Conservation (phyloP, 345 rosid genomes). For the Triadica sebifera region DNA sequence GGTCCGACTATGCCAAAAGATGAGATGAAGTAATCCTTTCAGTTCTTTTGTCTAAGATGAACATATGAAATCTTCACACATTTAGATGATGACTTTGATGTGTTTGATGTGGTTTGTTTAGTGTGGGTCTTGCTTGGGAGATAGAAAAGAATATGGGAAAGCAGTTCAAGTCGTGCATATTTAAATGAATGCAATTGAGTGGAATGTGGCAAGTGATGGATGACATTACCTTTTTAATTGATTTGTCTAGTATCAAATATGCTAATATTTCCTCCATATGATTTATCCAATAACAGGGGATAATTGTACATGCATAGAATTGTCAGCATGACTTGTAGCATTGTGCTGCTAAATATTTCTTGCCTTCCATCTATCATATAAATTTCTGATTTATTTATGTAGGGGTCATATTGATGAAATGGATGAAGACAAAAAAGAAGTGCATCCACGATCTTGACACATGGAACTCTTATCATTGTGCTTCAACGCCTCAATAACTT, state of each 20-base stretch:
- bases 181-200: neutral
- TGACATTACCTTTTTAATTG: neutral
- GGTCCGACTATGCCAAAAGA: constrained; percentile 38
- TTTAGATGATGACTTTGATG: neutral
- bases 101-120: neutral
- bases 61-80: neutral
- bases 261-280: neutral
- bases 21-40: constrained; percentile 42
- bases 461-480: no score
- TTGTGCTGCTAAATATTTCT: neutral
- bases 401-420: constrained; percentile 43
- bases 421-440: constrained; percentile 44
- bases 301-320: constrained; percentile 1
- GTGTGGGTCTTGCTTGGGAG: neutral
- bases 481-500: no score
- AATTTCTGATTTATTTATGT: neutral
- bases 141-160: neutral
- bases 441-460: constrained; percentile 32
- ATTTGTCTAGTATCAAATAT: neutral
- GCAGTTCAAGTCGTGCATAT: neutral
- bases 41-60: neutral
- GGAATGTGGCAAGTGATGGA: neutral
- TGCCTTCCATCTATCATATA: neutral
- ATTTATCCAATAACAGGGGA: neutral
- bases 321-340: neutral